phyloP scores from a whole-genome alignment of 2,329 filamentous ascomycete species.

The Stemphylium lycopersici region DNA sequence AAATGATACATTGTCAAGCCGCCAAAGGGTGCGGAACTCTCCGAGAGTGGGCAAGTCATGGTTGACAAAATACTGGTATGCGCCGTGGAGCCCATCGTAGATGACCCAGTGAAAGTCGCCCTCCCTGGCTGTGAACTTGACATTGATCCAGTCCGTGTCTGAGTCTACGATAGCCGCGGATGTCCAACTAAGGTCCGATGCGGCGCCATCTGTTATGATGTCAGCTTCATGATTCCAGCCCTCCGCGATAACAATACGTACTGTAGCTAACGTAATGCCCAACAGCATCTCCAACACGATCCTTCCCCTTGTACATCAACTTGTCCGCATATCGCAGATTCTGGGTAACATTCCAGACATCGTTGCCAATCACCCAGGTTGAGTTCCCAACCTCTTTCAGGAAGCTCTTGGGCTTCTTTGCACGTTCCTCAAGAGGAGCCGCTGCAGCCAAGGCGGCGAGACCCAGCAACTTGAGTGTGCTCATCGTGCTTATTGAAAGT shows the following conservation, averaged over 20 bases:
- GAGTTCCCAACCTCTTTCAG: slow-evolving; percentile 41
- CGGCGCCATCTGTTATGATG: slow-evolving; percentile 51
- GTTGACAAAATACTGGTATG: slow-evolving; percentile 64
- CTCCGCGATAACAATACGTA: slow-evolving; percentile 23
- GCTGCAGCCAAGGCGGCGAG: slow-evolving; percentile 26
- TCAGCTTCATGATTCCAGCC: too few species aligned
- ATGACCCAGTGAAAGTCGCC: slow-evolving; percentile 62
- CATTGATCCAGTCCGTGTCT: slow-evolving; percentile 54
- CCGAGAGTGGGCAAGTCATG: slow-evolving; percentile 55
- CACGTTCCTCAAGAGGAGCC: slow-evolving; percentile 27
- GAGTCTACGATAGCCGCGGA: slow-evolving; percentile 53
- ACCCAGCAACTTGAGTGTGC: slow-evolving; percentile 21
- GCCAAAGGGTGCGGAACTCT: slow-evolving; percentile 59
- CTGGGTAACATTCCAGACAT: slow-evolving; percentile 52
- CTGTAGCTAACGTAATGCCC: slow-evolving; percentile 56
- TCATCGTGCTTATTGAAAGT: slow-evolving; percentile 12
- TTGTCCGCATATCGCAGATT: slow-evolving; percentile 48
- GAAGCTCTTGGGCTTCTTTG: slow-evolving; percentile 39
- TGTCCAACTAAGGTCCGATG: slow-evolving; percentile 56
- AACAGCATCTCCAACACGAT: slow-evolving; percentile 50
- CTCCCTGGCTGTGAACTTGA: slow-evolving; percentile 55
- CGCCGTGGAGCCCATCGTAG: slow-evolving; percentile 56
- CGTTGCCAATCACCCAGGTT: slow-evolving; percentile 50
- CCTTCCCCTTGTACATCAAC: slow-evolving; percentile 51
- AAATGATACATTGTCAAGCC: slow-evolving; percentile 58